Base-by-base conservation (phyloP, 2,329 filamentous ascomycete species). In the Sarocladium strictum region DNA sequence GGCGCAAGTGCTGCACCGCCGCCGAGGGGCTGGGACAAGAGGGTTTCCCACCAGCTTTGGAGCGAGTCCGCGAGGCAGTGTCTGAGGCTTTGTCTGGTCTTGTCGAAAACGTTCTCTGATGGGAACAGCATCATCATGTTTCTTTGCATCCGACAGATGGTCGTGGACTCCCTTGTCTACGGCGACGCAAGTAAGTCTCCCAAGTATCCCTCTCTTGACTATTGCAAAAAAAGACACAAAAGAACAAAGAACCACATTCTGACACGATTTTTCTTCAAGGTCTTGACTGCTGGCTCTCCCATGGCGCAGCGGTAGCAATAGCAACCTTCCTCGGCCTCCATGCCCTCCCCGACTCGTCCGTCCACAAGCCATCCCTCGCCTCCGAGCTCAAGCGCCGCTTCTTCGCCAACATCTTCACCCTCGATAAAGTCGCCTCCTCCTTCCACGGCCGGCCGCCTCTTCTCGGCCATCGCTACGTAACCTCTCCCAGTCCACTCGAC, bases 401-500 rank as follows among this genome's bases (percentile, higher is more conserved):
- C 2, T 69, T 72, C 4, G 64, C 64, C 0, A 60, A 66, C 2
- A 57, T 74, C 19, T 76, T 73, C 54, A 67, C 63, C 32, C 60
- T 73, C 9, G 80, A 84, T 60, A 81, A 82, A 41, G 72, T 72
- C 9, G 66, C 70, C 0, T 73, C 77, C 0, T 71, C 76, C 0
- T 81, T 83, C 45, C 74, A 75, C 1, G 81, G 81, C 0, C 68
- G 80, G 1, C 82, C 81, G 0, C 81, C 81, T 0, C 63, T 76
- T 2, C 62, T 82, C 4, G 72, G 73, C 11, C 72, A 78, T 27
- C 73, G 78, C 1, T 84, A 83, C 60, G 78, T 74, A 47, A 73
- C 73, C 6, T 73, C 80, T 1, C 77, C 80, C 15, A 62, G 76
- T 2, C 80, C 81, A 0, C 66, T 84, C 0, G 82, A 84, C 59